Conservation (phyloP, 1,284 basidiomycete genomes). For the Sporisorium iseilematis-ciliati region DNA sequence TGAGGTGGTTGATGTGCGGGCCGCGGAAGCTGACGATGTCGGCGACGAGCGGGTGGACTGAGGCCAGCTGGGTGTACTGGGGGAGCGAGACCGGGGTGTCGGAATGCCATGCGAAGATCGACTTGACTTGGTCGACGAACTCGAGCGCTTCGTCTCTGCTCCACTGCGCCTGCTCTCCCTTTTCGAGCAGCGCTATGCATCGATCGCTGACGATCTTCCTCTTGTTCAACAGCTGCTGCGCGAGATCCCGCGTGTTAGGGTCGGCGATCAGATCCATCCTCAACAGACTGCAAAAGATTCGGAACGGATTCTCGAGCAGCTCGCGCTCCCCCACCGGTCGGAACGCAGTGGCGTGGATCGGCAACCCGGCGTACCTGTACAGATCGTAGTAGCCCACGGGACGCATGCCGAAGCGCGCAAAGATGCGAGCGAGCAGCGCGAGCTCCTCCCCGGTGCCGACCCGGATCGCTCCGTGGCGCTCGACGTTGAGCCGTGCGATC, state of each 20-base stretch:
- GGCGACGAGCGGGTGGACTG: slow-evolving; percentile 70
- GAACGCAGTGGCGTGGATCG: slow-evolving; percentile 72
- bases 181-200: slow-evolving; percentile 63
- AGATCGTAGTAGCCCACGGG: slow-evolving; percentile 72
- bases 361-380: slow-evolving; percentile 68
- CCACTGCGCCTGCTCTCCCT: slow-evolving; percentile 39
- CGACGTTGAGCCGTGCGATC: slow-evolving; percentile 67
- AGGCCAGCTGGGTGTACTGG: slow-evolving; percentile 68
- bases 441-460: slow-evolving; percentile 71
- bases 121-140: slow-evolving; percentile 69
- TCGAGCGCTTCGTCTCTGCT: slow-evolving; percentile 26
- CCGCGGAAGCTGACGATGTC: slow-evolving; percentile 71
- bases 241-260: slow-evolving; percentile 56
- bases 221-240: slow-evolving; percentile 59
- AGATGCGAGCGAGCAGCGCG: slow-evolving; percentile 69
- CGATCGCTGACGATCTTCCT: slow-evolving; percentile 70
- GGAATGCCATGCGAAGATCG: slow-evolving; percentile 72
- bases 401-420: slow-evolving; percentile 70
- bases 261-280: slow-evolving; percentile 70
- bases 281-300: slow-evolving; percentile 71
- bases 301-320: slow-evolving; percentile 70
- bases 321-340: slow-evolving; percentile 65
- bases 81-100: slow-evolving; percentile 66
- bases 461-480: slow-evolving; percentile 72
- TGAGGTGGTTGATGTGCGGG: slow-evolving; percentile 73